Base-by-base conservation (phyloP, 2,329 filamentous ascomycete species). In the Byssothecium circinans region DNA sequence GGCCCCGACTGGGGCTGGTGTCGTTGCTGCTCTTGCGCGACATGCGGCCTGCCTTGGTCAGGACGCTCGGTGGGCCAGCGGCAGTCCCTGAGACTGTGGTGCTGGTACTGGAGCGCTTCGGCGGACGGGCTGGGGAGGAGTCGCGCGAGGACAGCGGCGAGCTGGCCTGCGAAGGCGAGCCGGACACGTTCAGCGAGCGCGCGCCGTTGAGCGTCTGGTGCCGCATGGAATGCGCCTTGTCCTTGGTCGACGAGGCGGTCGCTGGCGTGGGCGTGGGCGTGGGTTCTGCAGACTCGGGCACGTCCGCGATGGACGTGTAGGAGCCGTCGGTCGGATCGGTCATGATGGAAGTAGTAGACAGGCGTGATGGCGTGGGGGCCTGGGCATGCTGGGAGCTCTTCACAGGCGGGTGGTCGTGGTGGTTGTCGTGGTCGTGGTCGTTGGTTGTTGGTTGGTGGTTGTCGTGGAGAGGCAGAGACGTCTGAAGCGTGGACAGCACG, bases 111-210 rank as follows among this genome's bases (percentile, higher is more conserved):
- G 57, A 57, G 52, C 60, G 65, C 36, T 64, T 66, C 30, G 60
- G 58, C 15, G 58, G 67, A 38, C 72, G 66, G 25, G 72, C 66
- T 6, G 76, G 76, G 40, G 76, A 78, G 23, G 71, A 68, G 57
- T 78, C 77, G 49, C 76, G 70, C 34, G 76, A 78, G 20, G 75
- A 73, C 49, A 68, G 61, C 30, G 76, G 75, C 52, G 75, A 78
- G 45, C 65, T 65, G 42, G 65, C 60, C 7, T 67, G 62, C 27
- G 75, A 75, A 17, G 72, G 64, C 35, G 65, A 64, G 54, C 50
- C 61, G n/a, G 67, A 64, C 49, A 55, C 51, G 55, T 61, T 63
- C 35, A 65, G 55, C 18, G 64, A 60, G 30, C 63, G 64, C 38
- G 57, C 52, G 18, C 59, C 58, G 38, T 54, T 60, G 43, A 64